phyloP scores from a whole-genome alignment of 2,329 filamentous ascomycete species.

The Trichoderma sp. region DNA sequence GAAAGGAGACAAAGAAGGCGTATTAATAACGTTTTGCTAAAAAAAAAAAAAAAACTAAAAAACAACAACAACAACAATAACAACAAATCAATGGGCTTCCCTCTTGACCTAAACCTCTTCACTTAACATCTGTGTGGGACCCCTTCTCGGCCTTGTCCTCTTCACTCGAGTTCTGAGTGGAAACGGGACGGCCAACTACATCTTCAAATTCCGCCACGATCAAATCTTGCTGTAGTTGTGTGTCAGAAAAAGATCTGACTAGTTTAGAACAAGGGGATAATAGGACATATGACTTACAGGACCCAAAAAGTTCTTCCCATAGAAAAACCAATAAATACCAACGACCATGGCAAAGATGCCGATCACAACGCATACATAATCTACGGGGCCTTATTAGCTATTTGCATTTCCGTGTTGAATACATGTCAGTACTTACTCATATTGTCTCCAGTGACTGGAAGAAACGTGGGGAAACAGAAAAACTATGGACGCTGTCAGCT shows the following conservation, averaged over 20 bases:
- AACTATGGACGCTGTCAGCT: not conserved
- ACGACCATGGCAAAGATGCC: conserved; percentile 7
- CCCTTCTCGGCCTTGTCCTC: conserved; percentile 8
- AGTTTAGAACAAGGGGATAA: not conserved
- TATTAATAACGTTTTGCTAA: not conserved
- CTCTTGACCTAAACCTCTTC: not conserved
- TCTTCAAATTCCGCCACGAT: not conserved
- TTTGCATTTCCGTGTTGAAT: not conserved
- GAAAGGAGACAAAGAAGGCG: not conserved
- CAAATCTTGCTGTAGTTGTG: not conserved
- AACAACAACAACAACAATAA: not conserved
- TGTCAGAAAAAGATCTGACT: not conserved
- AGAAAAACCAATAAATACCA: not conserved
- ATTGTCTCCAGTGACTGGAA: not conserved
- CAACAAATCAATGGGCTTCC: not conserved
- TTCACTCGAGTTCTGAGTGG: not conserved
- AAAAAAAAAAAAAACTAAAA: not conserved
- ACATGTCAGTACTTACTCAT: not conserved
- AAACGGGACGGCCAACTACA: not conserved
- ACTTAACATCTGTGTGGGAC: not conserved
- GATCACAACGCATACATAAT: conserved; percentile 8
- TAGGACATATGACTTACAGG: not conserved
- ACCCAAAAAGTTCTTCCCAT: not conserved
- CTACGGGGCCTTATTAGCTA: not conserved
- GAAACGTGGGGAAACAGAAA: conserved; percentile 1